These are phyloP conservation scores for Coemansia sp. DNA, from an alignment of 192 early-diverging fungal genomes.

Conservation along the genomic window DNA sequence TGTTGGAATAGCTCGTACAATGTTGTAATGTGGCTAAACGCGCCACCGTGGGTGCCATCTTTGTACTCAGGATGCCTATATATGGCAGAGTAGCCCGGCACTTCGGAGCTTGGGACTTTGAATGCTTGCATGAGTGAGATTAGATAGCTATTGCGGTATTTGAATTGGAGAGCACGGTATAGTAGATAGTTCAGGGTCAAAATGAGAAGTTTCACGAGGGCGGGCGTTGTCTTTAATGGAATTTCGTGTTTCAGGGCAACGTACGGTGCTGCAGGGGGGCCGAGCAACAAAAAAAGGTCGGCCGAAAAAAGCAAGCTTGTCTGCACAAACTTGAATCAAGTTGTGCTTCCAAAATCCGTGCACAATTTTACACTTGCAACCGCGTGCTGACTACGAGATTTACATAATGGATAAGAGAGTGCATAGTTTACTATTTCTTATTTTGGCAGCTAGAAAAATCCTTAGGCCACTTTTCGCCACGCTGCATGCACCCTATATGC, in stretches of 20 bases:
- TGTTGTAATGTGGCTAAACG: conserved; percentile 29
- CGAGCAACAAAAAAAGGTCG: no score
- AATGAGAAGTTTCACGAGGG: background rate
- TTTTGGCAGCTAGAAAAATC: background rate
- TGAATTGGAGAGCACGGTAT: no score
- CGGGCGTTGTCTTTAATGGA: no score
- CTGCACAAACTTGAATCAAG: no score
- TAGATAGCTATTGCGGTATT: background rate
- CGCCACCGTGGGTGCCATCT: conserved; percentile 29
- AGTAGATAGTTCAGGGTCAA: background rate
- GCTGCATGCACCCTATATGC: background rate
- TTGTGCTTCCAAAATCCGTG: no score
- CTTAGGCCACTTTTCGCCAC: background rate
- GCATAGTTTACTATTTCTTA: background rate
- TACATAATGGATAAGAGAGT: background rate
- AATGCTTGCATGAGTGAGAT: conserved; percentile 46
- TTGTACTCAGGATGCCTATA: conserved; percentile 30
- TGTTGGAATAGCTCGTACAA: conserved; percentile 33
- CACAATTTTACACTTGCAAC: no score
- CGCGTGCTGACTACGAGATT: background rate
- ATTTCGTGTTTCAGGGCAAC: no score
- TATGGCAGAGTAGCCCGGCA: conserved; percentile 29
- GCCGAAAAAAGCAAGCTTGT: no score
- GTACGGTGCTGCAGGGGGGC: no score
- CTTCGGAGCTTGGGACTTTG: conserved; percentile 36